Conservation (phyloP, 2,329 filamentous ascomycete genomes). For the Aspergillus novoparasiticus region DNA sequence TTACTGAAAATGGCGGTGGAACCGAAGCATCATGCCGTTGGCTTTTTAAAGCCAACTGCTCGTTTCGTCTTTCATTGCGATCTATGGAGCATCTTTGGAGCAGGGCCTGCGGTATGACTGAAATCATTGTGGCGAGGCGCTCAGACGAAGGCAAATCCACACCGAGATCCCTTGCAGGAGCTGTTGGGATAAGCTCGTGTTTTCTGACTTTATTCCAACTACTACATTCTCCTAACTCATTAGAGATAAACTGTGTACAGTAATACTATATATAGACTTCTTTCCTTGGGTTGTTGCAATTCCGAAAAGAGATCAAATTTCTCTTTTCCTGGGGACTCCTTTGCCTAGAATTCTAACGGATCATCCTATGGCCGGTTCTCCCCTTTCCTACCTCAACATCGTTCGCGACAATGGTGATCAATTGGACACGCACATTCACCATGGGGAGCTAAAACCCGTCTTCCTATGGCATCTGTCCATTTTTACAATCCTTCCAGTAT, state of each 20-base stretch:
- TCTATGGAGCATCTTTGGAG: background rate
- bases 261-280: too few species aligned
- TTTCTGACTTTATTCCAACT: background rate
- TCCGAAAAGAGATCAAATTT: background rate
- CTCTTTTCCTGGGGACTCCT: background rate
- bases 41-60: background rate
- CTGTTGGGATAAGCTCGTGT: background rate
- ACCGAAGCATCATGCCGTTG: too few species aligned
- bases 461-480: slow-evolving; percentile 40
- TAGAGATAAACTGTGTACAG: too few species aligned
- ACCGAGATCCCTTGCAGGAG: background rate
- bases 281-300: background rate
- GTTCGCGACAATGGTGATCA: slow-evolving; percentile 24
- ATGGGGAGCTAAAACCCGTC: slow-evolving; percentile 35
- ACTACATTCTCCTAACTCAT: too few species aligned
- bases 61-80: background rate
- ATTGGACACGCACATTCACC: slow-evolving; percentile 28
- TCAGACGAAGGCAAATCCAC: background rate
- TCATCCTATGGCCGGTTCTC: slow-evolving; percentile 28
- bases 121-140: background rate
- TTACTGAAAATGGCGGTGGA: too few species aligned
- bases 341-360: background rate
- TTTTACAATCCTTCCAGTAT: slow-evolving; percentile 41
- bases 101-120: background rate
- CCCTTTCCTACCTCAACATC: slow-evolving; percentile 32